Conservation (phyloP, 345 rosid species). For the Aethionema arabicum region DNA sequence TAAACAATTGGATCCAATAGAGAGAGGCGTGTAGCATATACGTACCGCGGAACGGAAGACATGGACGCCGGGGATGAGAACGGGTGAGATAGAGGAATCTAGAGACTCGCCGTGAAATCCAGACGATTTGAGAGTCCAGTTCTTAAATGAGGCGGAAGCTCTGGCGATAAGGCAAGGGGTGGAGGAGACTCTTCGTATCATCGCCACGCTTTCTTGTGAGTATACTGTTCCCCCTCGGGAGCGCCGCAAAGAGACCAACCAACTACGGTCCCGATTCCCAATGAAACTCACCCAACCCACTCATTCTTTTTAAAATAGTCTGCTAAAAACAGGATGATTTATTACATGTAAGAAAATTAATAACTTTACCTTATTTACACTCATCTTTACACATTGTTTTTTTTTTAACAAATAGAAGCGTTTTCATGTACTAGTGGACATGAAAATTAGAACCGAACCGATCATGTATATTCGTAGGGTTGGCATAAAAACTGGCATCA, state of each 20-base stretch:
- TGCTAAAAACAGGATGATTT: too few species aligned
- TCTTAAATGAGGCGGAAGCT: slow-evolving; percentile 21
- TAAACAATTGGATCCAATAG: neutral
- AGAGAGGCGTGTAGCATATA: neutral
- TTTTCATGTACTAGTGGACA: too few species aligned
- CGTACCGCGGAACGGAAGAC: slow-evolving; percentile 87
- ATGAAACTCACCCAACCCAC: neutral
- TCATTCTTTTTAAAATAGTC: too few species aligned
- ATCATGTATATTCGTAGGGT: too few species aligned
- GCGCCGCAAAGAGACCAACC: slow-evolving; percentile 19
- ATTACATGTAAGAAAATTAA: too few species aligned
- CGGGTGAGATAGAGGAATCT: slow-evolving; percentile 46
- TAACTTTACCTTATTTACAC: too few species aligned
- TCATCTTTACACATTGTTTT: too few species aligned
- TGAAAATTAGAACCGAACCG: too few species aligned
- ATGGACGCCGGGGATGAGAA: slow-evolving; percentile 72
- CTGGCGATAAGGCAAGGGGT: neutral
- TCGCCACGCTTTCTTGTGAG: neutral
- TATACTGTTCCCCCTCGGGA: neutral
- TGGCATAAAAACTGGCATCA: too few species aligned
- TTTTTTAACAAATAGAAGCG: too few species aligned
- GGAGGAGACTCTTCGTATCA: slow-evolving; percentile 28
- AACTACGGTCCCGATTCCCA: slow-evolving; percentile 26
- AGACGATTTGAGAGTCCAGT: slow-evolving; percentile 44
- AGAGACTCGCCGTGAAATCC: slow-evolving; percentile 45